A percentile compares a stretch with the other conserved stretches of the same genome.
Evolutionary conservation across 805 yeast genomes (phyloP).

Genomic region (Kodamaea hsintzibuensis): DNA sequence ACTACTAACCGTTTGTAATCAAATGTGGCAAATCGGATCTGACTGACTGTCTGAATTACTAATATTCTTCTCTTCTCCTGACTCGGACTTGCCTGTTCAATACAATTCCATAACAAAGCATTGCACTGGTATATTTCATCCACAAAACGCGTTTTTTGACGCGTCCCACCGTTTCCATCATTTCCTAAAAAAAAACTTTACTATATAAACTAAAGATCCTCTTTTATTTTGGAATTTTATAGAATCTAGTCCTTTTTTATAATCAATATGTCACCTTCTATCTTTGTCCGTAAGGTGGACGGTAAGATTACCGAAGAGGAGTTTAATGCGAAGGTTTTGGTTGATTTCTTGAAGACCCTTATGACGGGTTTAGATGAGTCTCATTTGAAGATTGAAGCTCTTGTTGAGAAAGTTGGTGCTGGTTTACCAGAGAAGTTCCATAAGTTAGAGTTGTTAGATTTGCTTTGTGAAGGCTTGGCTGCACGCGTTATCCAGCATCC

Average conservation of each 20-base stretch:
- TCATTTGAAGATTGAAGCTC: constrained; percentile 10
- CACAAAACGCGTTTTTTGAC: too few relatives aligned
- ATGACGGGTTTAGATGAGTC: constrained; percentile 9
- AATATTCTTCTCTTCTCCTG: too few relatives aligned
- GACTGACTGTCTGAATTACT: too few relatives aligned
- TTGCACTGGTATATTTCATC: too few relatives aligned
- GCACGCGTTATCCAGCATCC: constrained; percentile 35
- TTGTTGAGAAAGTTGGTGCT: constrained; percentile 10
- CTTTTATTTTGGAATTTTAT: not conserved
- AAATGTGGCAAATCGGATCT: too few relatives aligned
- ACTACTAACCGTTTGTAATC: too few relatives aligned
- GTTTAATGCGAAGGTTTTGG: constrained; percentile 5
- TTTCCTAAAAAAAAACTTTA: not conserved
- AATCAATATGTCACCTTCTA: not conserved
- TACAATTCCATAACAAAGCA: too few relatives aligned
- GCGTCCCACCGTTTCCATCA: too few relatives aligned
- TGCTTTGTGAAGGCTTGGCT: constrained; percentile 36
- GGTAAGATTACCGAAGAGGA: constrained; percentile 13
- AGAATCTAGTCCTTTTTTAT: not conserved
- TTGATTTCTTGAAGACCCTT: constrained; percentile 9
- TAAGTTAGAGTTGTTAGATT: constrained; percentile 25
- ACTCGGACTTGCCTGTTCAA: too few relatives aligned
- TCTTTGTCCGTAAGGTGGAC: constrained; percentile 10
- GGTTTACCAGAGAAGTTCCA: constrained; percentile 15
- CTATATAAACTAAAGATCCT: not conserved